Evolutionary conservation across 2,329 filamentous ascomycete genomes (phyloP).

Genomic region (Pyrenochaeta sp.): DNA sequence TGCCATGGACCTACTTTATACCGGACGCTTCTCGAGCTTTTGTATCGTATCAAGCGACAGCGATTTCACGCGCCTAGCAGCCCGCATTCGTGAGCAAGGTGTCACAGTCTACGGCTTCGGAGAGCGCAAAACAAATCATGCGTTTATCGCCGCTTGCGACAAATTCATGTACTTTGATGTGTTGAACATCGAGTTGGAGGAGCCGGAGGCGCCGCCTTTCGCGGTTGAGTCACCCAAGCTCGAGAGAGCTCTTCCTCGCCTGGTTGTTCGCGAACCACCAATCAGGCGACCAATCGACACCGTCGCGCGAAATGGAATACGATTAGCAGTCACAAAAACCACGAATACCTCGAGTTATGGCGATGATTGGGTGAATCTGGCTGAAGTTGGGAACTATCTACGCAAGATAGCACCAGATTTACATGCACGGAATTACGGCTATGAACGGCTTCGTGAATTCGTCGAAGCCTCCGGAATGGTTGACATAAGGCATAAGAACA

Average conservation of each 20-base stretch:
- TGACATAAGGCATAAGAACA: too few species aligned
- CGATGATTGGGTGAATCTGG: constrained; percentile 34
- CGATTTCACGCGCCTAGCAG: constrained; percentile 46
- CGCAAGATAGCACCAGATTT: constrained; percentile 30
- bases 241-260: too few species aligned
- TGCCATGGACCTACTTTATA: constrained; percentile 47
- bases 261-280: too few species aligned
- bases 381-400: constrained; percentile 29
- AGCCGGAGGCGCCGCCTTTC: too few species aligned
- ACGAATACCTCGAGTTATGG: constrained; percentile 17
- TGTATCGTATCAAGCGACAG: constrained; percentile 47
- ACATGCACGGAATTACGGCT: constrained; percentile 38
- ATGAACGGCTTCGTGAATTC: constrained; percentile 14
- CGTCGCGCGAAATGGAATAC: too few species aligned
- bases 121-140: constrained; percentile 33
- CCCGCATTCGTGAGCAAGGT: constrained; percentile 45
- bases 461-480: constrained; percentile 21
- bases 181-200: constrained; percentile 17
- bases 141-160: constrained; percentile 38
- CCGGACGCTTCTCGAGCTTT: constrained; percentile 41
- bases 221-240: too few species aligned
- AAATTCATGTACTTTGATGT: constrained; percentile 40
- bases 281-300: too few species aligned
- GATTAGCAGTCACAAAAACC: constrained; percentile 10
- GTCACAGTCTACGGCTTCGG: constrained; percentile 46